Percentiles rank a stretch among this genome's conserved stretches.
These are phyloP conservation scores for Botrytis deweyae DNA, from an alignment of 2,329 filamentous ascomycete species.

Conservation along the genomic window DNA sequence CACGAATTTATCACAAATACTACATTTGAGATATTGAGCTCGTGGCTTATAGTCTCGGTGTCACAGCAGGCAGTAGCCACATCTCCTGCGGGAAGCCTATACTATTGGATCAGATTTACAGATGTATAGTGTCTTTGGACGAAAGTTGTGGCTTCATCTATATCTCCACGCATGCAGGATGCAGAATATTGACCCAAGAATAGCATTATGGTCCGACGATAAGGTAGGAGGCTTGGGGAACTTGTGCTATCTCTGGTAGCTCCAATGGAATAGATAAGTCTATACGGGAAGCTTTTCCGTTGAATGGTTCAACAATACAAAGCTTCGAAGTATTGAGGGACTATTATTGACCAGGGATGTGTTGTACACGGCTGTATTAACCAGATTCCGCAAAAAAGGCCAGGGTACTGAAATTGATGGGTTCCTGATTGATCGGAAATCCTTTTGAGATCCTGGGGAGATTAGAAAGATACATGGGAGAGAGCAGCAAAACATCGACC, in stretches of 20 bases:
- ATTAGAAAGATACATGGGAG: neutral
- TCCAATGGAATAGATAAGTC: neutral
- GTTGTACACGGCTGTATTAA: constrained; percentile 9
- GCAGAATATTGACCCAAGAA: constrained; percentile 19
- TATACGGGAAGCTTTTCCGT: constrained; percentile 1
- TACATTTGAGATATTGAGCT: constrained; percentile 7
- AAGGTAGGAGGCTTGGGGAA: constrained; percentile 1
- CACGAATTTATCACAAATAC: neutral
- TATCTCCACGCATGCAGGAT: neutral
- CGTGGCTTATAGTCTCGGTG: neutral
- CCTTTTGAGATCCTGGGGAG: neutral
- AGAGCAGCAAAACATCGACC: neutral
- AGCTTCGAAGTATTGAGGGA: constrained; percentile 2
- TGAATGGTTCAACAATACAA: constrained; percentile 2
- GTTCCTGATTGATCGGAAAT: neutral
- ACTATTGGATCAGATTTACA: constrained; percentile 10
- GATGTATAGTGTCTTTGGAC: constrained; percentile 7
- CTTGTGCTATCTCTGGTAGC: neutral
- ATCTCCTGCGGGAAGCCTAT: constrained; percentile 3
- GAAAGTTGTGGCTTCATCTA: constrained; percentile 3
- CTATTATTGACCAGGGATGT: neutral
- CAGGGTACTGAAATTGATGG: constrained; percentile 2
- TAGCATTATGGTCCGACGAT: constrained; percentile 12
- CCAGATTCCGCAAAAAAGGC: neutral
- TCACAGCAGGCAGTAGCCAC: neutral